phyloP scores from a whole-genome alignment of 129 eudicot genomes.

The Pulicaria dysenterica region DNA sequence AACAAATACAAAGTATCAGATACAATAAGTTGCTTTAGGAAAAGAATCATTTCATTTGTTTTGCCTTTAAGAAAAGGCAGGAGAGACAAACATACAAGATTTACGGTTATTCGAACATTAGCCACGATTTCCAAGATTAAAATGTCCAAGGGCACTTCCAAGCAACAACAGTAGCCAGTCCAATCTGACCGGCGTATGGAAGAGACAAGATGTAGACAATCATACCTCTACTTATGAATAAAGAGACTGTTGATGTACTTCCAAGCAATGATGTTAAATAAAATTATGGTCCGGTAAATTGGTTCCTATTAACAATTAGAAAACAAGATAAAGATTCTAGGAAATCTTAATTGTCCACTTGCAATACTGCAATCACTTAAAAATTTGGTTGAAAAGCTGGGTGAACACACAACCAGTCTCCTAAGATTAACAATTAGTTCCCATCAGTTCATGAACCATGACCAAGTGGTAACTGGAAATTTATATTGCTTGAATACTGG shows the following conservation, averaged over 20 bases:
- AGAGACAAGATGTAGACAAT: too few relatives aligned
- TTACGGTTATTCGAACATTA: slow-evolving; percentile 6
- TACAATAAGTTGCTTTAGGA: background rate
- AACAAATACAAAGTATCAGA: background rate
- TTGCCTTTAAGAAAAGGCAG: background rate
- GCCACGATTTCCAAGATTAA: slow-evolving; percentile 1
- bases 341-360: background rate
- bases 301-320: background rate
- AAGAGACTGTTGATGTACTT: background rate
- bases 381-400: background rate
- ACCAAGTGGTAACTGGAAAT: background rate
- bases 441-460: background rate
- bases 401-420: background rate
- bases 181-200: too few relatives aligned
- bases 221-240: too few relatives aligned
- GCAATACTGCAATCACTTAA: background rate
- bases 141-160: background rate
- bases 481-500: background rate
- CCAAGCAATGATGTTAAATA: background rate
- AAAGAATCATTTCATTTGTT: background rate
- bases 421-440: slow-evolving; percentile 11
- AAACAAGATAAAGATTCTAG: background rate
- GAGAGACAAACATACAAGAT: slow-evolving; percentile 12
- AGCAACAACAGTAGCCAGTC: background rate
- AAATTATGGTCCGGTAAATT: background rate